Base-by-base conservation (phyloP, 129 eudicot species). In the Deinandra increscens region DNA sequence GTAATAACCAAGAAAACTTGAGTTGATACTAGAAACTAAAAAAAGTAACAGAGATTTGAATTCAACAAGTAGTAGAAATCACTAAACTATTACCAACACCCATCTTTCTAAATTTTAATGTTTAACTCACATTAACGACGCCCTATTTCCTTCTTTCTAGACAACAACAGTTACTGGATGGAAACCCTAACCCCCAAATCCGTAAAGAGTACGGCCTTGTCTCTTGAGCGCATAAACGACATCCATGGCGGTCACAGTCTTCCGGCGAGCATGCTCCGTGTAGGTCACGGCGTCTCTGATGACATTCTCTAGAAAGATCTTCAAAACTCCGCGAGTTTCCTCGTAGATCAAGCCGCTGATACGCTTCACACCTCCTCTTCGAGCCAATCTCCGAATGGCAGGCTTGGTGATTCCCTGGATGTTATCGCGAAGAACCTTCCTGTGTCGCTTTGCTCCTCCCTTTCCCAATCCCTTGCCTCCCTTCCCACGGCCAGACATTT, bases 391-490 rank as follows among this genome's bases (percentile, higher is more conserved):
- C 1, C 78, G 71, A 43, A 73, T 73, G 12, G 78, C 78, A 2
- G 78, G 78, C 18, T 73, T 73, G 2, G 77, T 62, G 23, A 70
- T 70, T 15, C 75, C 75, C 15, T 70, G 75, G 23, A 70, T 70
- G 66, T 71, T 71, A 4, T 71, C 76, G 3, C 76, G 76, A 4
- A 71, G 68, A 44, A 71, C 78, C 13, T 73, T 64, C 5, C 78
- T 64, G 50, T 73, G 78, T 48, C 78, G 78, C 53, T 73, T 73
- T 3, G 78, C 78, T 4, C 78, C 78, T 49, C 78, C 78, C 10
- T 73, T 73, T 4, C 78, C 78, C 53, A 73, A 20, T n/a, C 78
- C 78, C 44, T 73, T 73, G 2, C 78, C 78, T 73, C 78, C 78
- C 78, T 73, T 73, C 20, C 78, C 78, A 48, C 78, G 70, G 9